phyloP scores from a whole-genome alignment of 495 filamentous ascomycete species.

The Glonium stellatum region DNA sequence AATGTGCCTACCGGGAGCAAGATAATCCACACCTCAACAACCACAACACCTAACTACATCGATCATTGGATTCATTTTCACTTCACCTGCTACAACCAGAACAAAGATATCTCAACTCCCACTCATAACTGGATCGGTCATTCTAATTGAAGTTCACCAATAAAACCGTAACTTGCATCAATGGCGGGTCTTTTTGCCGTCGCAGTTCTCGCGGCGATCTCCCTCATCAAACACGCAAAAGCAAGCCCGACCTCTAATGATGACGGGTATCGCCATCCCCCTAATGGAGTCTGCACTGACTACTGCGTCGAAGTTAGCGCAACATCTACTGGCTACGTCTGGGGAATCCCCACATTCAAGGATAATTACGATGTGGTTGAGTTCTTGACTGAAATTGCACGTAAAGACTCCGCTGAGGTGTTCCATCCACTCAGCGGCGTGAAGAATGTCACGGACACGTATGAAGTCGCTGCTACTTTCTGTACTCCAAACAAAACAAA shows the following conservation, averaged over 20 bases:
- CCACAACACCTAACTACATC: no score
- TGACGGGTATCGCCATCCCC: slow-evolving; percentile 3
- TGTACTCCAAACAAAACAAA: slow-evolving; percentile 15
- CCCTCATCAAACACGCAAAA: not conserved
- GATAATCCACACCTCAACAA: no score
- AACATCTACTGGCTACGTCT: slow-evolving; percentile 8
- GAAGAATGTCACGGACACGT: slow-evolving; percentile 13
- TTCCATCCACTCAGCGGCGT: slow-evolving; percentile 9
- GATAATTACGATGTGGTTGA: slow-evolving; percentile 22
- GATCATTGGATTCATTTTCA: no score
- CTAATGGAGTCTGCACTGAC: slow-evolving; percentile 20
- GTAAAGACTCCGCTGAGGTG: not conserved
- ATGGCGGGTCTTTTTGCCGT: not conserved
- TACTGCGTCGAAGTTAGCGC: slow-evolving; percentile 9
- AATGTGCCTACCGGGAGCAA: no score
- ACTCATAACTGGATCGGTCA: not conserved
- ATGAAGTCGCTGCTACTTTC: slow-evolving; percentile 17
- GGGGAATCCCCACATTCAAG: slow-evolving; percentile 8
- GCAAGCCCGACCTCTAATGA: not conserved
- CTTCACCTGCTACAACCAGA: no score
- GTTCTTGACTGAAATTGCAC: slow-evolving; percentile 5
- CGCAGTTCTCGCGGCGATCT: not conserved
- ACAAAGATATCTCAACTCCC: not conserved
- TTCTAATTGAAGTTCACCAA: not conserved
- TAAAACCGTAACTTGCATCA: not conserved